These are phyloP conservation scores for Albizia julibrissin DNA, from an alignment of 306 rosid genomes.

Conservation along the genomic window DNA sequence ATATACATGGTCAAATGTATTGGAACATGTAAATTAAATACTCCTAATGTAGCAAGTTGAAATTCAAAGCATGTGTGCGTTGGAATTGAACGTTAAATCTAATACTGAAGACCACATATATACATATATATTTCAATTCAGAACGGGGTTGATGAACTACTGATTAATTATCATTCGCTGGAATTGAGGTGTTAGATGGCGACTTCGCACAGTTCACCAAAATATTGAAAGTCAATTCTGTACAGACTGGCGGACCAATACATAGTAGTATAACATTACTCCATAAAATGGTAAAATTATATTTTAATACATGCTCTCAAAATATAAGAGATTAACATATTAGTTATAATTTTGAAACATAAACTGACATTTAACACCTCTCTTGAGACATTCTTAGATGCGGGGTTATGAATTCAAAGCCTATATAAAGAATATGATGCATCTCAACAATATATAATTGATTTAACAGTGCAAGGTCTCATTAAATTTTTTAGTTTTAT, in stretches of 20 bases:
- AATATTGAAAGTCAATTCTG: neutral
- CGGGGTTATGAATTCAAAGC: no score
- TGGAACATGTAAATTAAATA: neutral
- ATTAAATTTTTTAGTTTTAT: no score
- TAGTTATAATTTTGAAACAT: no score
- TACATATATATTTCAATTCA: neutral
- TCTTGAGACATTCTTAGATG: no score
- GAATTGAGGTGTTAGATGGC: neutral
- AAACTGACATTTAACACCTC: no score
- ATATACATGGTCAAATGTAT: neutral
- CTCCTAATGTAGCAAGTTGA: neutral
- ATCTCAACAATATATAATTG: fast-evolving
- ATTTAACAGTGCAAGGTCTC: fast-evolving
- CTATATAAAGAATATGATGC: no score
- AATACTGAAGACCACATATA: neutral
- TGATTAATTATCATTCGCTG: neutral
- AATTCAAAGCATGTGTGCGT: slow-evolving; percentile 17
- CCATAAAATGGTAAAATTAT: no score
- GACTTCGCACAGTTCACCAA: neutral
- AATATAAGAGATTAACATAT: no score
- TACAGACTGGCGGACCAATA: neutral
- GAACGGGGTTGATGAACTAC: neutral
- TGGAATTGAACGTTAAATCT: neutral
- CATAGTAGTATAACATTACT: no score
- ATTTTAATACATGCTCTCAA: no score